Evolutionary conservation across 129 eudicot genomes (phyloP).

Genomic region (Chrysanthemum seticuspe): DNA sequence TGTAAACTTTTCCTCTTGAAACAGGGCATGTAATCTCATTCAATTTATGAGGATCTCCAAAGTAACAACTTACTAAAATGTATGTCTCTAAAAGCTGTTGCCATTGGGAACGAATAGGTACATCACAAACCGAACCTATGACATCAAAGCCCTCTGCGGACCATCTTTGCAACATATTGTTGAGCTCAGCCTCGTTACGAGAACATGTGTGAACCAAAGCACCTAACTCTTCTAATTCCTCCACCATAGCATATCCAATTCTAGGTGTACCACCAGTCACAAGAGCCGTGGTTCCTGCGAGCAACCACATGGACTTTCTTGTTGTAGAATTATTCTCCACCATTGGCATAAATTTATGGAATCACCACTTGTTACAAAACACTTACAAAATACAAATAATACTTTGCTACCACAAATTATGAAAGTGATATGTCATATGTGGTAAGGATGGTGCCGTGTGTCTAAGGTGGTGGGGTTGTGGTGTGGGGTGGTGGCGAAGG

Average conservation of each 20-base stretch:
- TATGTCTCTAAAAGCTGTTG: slow-evolving; percentile 47
- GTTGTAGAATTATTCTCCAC: neutral
- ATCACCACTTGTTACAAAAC: no score
- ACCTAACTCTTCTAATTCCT: slow-evolving; percentile 6
- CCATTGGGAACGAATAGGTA: slow-evolving; percentile 43
- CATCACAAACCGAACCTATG: slow-evolving; percentile 64
- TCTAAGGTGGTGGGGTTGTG: no score
- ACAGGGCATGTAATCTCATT: no score
- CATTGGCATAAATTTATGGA: no score
- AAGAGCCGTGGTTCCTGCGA: neutral
- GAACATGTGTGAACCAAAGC: neutral
- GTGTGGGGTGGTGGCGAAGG: no score
- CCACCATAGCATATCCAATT: neutral
- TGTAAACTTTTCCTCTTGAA: neutral
- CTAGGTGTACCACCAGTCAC: slow-evolving; percentile 11
- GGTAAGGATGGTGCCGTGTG: no score
- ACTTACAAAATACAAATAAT: no score
- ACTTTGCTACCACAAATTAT: no score
- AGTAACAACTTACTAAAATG: slow-evolving; percentile 53
- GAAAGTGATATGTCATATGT: no score
- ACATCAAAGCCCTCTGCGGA: slow-evolving; percentile 46
- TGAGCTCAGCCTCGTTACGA: neutral
- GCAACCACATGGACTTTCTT: neutral
- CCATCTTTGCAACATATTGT: neutral
- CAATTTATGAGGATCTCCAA: neutral